Conservation (phyloP, 176 grass and related monocot genomes). For the bread wheat (Triticum aestivum) region IWGSC_CS_RefSeq_v2.1 NC_057802.1:42294942-42295441, state of each 20-base stretch:
- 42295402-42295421: neutral
- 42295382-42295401: neutral
- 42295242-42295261: neutral
- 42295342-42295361: neutral
- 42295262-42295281: neutral
- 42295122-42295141: neutral
- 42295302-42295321: neutral
- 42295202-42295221: neutral
- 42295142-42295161: neutral
- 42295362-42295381: neutral
- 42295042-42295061: neutral
- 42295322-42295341: constrained; percentile 1
- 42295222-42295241: too few species aligned
- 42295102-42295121: neutral
- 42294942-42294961: constrained; percentile 55
- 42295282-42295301: neutral
- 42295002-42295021: neutral
- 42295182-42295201: neutral
- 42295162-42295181: neutral
- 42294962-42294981: constrained; percentile 37
- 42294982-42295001: constrained; percentile 38
- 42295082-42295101: constrained; percentile 34
- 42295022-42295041: neutral
- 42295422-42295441: constrained; percentile 30
- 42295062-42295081: neutral